Evolutionary conservation across 1,284 basidiomycete genomes (phyloP).

Genomic region (Mrakiaceae sp.): DNA sequence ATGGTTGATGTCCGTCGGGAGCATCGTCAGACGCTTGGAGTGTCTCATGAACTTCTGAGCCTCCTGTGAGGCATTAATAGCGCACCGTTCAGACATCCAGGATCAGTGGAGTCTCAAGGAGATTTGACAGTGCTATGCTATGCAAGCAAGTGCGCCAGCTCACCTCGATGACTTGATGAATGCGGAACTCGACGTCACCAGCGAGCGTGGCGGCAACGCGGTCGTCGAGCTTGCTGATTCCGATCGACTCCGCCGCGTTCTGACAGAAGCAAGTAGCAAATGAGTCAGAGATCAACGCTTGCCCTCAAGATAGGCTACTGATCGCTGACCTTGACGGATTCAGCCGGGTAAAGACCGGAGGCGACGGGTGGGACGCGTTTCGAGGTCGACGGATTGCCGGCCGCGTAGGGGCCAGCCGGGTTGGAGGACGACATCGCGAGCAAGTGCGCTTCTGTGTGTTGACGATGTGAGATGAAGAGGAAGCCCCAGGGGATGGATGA

Average conservation of each 20-base stretch:
- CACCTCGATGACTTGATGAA: slow-evolving; percentile 86
- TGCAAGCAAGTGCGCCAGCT: slow-evolving; percentile 16
- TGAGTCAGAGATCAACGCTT: not conserved
- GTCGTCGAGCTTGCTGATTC: slow-evolving; percentile 67
- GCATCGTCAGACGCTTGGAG: slow-evolving; percentile 72
- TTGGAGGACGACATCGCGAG: too few species aligned
- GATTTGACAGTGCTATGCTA: too few species aligned
- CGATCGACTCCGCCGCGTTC: slow-evolving; percentile 61
- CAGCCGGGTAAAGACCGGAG: not conserved
- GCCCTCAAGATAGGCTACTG: not conserved
- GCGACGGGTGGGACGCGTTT: not conserved
- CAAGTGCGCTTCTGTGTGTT: too few species aligned
- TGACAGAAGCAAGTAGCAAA: not conserved
- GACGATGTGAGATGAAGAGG: too few species aligned
- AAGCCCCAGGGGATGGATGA: too few species aligned
- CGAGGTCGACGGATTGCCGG: not conserved
- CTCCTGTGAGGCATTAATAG: slow-evolving; percentile 46
- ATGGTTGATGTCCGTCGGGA: slow-evolving; percentile 82
- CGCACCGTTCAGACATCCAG: too few species aligned
- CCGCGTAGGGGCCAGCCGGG: too few species aligned
- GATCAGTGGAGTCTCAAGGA: too few species aligned
- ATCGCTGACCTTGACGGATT: not conserved
- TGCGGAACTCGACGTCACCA: slow-evolving; percentile 91
- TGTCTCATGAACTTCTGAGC: slow-evolving; percentile 95
- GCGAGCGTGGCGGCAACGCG: slow-evolving; percentile 73